Evolutionary conservation across 2,329 filamentous ascomycete genomes (phyloP), one percentile per base, ranked within the genome.

Genomic region (Pseudogymnoascus sp.): DNA sequence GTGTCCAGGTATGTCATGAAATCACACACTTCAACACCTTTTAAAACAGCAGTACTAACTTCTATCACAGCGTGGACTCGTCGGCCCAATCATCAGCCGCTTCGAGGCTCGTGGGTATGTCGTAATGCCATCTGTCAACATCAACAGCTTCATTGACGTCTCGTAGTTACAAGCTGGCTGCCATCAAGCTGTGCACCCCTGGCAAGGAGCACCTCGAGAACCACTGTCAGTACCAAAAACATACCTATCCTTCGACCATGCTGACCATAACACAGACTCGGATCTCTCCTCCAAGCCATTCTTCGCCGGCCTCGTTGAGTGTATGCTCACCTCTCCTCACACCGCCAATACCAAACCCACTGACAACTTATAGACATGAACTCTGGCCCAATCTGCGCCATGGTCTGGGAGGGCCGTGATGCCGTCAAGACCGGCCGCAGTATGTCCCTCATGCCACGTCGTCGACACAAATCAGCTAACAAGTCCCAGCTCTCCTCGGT

Each of bases 321-420:
- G 90, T 95, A 83, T 68, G 88, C 76, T 61, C 34, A 61, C 61
- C 55, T 18, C 18, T 34, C 41, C 10, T 26, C 18, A 45, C 34
- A 28, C 57, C 58, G 37, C 64, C 67, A 34, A 71, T 62, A 35
- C 37, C 15, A 61, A 63, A 60, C 64, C 59, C 41, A 52, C 64
- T 67, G 65, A 72, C 63, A 65, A 58, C 35, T 61, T 26, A 64
- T 67, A 95, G 91, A 97, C 85, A 99, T 97, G 94, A 81, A 85
- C 77, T 92, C 86, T 76, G 94, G 94, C 76, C 94, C 94, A 76
- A 92, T 99, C 81, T 88, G 84, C 82, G 94, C 94, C 82, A 99
- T 97, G 92, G 88, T 99, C 79, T 99, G 94, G 94, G 92, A 99
- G 80, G 94, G 94, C 75, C 89, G 89, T 84, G 92, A 99, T 74